Evolutionary conservation across 2,329 filamentous ascomycete genomes (phyloP).

Genomic region (Thelonectria blattea): DNA sequence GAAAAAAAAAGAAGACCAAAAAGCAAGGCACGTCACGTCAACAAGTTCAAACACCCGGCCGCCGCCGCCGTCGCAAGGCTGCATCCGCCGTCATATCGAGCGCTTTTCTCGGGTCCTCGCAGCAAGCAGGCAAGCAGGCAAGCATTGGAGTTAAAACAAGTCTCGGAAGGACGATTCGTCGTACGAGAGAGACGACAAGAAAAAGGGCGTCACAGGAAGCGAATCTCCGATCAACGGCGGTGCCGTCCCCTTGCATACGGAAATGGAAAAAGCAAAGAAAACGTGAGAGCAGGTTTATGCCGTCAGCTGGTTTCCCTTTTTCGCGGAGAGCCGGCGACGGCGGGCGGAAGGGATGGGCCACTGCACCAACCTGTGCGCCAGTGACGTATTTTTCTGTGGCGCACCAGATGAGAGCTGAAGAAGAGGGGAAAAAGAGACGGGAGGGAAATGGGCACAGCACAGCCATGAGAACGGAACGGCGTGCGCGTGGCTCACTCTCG

Average conservation of each 20-base stretch:
- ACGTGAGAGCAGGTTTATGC: no score
- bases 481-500: neutral
- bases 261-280: neutral
- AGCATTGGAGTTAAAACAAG: neutral
- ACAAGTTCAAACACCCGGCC: neutral
- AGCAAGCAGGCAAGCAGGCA: neutral
- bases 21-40: conserved; percentile 5
- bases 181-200: neutral
- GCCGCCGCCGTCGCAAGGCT: conserved; percentile 2
- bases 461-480: neutral
- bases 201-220: neutral
- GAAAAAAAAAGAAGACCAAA: conserved; percentile 2
- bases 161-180: neutral
- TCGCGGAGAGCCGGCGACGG: neutral
- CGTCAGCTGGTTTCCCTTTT: no score
- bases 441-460: neutral
- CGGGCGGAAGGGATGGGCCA: no score
- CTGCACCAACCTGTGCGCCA: no score
- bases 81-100: neutral
- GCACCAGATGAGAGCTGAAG: conserved; percentile 2
- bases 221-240: neutral
- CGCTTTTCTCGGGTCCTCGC: neutral
- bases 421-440: no score
- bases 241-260: conserved; percentile 16
- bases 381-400: conserved; percentile 2